phyloP scores from a whole-genome alignment of 2,329 filamentous ascomycete genomes.

The Cadophora sp. region DNA sequence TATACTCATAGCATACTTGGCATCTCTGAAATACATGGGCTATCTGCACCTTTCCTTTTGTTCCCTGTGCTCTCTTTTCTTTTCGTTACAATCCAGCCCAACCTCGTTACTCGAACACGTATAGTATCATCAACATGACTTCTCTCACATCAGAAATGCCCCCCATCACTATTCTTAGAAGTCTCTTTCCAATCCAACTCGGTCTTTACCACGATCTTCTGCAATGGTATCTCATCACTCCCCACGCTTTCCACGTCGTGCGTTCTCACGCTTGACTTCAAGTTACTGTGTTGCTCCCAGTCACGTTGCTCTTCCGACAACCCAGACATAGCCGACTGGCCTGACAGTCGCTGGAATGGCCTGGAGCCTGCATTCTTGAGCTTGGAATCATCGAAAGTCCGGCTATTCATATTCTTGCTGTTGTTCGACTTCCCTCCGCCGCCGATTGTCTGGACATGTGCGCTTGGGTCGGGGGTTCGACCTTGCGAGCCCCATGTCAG shows the following conservation, averaged over 20 bases:
- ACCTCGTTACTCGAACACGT: too few relatives aligned
- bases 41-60: too few relatives aligned
- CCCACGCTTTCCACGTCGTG: not conserved
- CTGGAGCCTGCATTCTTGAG: not conserved
- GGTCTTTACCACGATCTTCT: not conserved
- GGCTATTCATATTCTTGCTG: not conserved
- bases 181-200: not conserved
- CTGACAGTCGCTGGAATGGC: not conserved
- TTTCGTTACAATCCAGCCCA: too few relatives aligned
- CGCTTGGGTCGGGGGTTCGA: not conserved
- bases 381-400: constrained; percentile 1
- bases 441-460: not conserved
- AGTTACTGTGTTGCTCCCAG: not conserved
- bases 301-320: not conserved
- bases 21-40: too few relatives aligned
- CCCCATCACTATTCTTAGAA: not conserved
- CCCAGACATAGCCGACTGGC: not conserved
- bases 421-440: not conserved
- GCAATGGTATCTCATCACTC: not conserved
- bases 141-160: not conserved
- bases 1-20: too few relatives aligned
- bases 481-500: not conserved
- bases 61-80: too few relatives aligned
- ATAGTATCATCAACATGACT: not conserved
- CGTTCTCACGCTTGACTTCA: not conserved